Conservation (phyloP, 2,329 filamentous ascomycete genomes). For the Neonectria hederae region DNA sequence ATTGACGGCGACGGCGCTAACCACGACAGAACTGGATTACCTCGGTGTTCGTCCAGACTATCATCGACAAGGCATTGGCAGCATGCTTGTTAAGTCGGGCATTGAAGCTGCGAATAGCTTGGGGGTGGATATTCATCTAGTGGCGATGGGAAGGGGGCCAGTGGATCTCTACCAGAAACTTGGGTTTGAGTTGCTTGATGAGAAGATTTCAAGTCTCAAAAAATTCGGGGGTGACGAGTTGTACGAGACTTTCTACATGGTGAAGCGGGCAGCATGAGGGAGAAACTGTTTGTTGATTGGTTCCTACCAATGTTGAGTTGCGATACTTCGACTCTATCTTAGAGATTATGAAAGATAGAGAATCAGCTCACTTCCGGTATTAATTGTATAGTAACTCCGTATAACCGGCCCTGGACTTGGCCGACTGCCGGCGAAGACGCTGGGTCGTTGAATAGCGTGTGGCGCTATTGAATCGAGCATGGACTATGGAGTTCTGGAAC, state of each 20-base stretch:
- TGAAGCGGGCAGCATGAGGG: background rate
- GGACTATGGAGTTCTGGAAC: background rate
- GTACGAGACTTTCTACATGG: slow-evolving; percentile 30
- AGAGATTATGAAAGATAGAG: too few species aligned
- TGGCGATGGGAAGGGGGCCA: slow-evolving; percentile 32
- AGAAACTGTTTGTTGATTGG: too few species aligned
- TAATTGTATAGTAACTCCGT: too few species aligned
- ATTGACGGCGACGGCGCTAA: background rate
- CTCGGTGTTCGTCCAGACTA: slow-evolving; percentile 36
- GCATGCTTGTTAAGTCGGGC: slow-evolving; percentile 36
- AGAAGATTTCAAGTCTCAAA: slow-evolving; percentile 14
- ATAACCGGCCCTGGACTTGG: too few species aligned
- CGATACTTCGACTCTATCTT: too few species aligned
- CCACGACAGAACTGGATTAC: slow-evolving; percentile 31
- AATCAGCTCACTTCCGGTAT: too few species aligned
- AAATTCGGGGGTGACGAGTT: slow-evolving; percentile 11
- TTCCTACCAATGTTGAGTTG: too few species aligned
- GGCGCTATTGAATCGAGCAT: background rate
- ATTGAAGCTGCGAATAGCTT: slow-evolving; percentile 30
- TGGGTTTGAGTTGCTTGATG: slow-evolving; percentile 30
- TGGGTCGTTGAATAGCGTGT: background rate
- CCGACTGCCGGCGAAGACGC: too few species aligned
- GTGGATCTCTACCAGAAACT: slow-evolving; percentile 30
- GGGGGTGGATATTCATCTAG: slow-evolving; percentile 26
- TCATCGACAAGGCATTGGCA: slow-evolving; percentile 31